Evolutionary conservation across 352 stramenopile genomes (phyloP).

Genomic region (Globisporangium echinulatum): DNA sequence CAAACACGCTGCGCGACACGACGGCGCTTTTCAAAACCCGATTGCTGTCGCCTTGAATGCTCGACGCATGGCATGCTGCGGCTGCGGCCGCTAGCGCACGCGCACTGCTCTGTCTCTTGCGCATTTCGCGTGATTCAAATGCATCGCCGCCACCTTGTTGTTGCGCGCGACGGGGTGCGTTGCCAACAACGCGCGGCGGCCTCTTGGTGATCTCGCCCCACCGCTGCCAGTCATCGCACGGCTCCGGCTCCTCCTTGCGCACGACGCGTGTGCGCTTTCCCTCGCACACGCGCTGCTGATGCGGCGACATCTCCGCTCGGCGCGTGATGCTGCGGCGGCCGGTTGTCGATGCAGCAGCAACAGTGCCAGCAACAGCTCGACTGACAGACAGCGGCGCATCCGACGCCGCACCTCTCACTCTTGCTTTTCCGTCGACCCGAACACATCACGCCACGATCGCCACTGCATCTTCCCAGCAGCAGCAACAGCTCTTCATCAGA

Average conservation of each 20-base stretch:
- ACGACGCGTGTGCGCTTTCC: no score
- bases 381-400: not conserved
- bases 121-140: not conserved
- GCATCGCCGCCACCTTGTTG: no score
- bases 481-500: not conserved
- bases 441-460: constrained; percentile 2
- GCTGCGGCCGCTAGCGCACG: no score
- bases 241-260: not conserved
- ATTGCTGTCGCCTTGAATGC: no score
- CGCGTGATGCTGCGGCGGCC: not conserved
- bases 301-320: not conserved
- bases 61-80: no score
- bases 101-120: not conserved
- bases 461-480: no score
- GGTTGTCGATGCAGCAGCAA: no score
- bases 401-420: constrained; percentile 8
- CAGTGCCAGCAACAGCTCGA: no score
- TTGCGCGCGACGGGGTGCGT: not conserved
- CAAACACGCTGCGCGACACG: no score
- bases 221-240: not conserved
- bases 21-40: no score
- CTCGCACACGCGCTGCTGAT: not conserved
- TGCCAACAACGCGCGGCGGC: not conserved
- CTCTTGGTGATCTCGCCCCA: constrained; percentile 3
- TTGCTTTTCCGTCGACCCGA: constrained; percentile 12